Percentiles rank a stretch among this genome's conserved stretches.
phyloP scores from a whole-genome alignment of 2,329 filamentous ascomycete species.

The Penicillium sp. region DNA sequence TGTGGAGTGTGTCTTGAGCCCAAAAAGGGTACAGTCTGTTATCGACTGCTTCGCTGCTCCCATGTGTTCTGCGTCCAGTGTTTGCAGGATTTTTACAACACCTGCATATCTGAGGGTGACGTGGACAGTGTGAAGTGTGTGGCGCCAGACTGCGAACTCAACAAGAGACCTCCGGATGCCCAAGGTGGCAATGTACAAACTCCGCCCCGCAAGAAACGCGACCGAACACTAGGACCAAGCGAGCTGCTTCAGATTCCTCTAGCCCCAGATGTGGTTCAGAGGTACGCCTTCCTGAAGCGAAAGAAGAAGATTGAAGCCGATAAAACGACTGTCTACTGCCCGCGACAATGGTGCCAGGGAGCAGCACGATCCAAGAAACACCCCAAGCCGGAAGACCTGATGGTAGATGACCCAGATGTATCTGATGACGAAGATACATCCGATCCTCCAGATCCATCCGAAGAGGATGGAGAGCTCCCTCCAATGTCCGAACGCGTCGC shows the following conservation, averaged over 20 bases:
- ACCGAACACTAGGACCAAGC: constrained; percentile 73
- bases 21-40: constrained; percentile 81
- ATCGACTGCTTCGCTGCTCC: constrained; percentile 77
- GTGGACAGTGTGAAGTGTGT: constrained; percentile 78
- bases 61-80: constrained; percentile 93
- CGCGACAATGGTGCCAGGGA: constrained; percentile 87
- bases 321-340: constrained; percentile 89
- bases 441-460: constrained; percentile 32
- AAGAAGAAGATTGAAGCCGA: constrained; percentile 91
- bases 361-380: constrained; percentile 76
- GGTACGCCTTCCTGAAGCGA: constrained; percentile 87
- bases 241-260: constrained; percentile 80
- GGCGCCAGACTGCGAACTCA: constrained; percentile 73
- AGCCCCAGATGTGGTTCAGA: constrained; percentile 70
- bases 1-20: constrained; percentile 90
- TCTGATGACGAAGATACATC: constrained; percentile 55
- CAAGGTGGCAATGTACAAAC: constrained; percentile 35
- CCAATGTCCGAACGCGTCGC: constrained; percentile 67
- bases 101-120: constrained; percentile 82
- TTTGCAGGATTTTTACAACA: constrained; percentile 85
- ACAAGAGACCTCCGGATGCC: constrained; percentile 41
- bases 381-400: constrained; percentile 68
- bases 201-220: constrained; percentile 57
- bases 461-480: constrained; percentile 43
- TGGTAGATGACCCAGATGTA: constrained; percentile 51